These are phyloP conservation scores for Salisapilia sapeloensis DNA, from an alignment of 352 stramenopile species.

Conservation along the genomic window DNA sequence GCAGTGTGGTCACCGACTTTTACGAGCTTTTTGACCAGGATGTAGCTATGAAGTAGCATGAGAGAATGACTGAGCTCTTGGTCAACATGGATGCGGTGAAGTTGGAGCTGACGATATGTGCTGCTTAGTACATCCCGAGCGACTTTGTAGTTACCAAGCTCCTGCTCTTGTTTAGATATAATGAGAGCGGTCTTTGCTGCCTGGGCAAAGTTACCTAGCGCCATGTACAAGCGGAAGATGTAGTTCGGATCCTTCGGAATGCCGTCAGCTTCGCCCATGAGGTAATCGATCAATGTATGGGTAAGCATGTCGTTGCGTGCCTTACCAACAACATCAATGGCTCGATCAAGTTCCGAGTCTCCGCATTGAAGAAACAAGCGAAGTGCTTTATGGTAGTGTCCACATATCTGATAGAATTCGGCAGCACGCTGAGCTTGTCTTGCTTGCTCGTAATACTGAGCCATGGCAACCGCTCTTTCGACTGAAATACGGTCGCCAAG, in stretches of 20 bases:
- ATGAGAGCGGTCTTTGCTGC: conserved; percentile 89
- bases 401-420: conserved; percentile 81
- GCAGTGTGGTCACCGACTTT: conserved; percentile 71
- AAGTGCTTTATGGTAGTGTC: conserved; percentile 84
- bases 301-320: conserved; percentile 89
- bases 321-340: conserved; percentile 88
- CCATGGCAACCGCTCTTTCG: conserved; percentile 77
- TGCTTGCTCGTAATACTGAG: conserved; percentile 79
- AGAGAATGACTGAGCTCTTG: conserved; percentile 77
- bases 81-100: conserved; percentile 76
- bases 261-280: conserved; percentile 90
- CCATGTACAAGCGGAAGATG: conserved; percentile 91
- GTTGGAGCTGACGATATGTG: conserved; percentile 73
- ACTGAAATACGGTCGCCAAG: conserved; percentile 73
- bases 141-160: conserved; percentile 86
- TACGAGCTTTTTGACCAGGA: conserved; percentile 87
- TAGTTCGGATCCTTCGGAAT: conserved; percentile 90
- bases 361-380: conserved; percentile 82
- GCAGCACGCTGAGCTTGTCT: conserved; percentile 60
- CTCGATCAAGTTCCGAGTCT: conserved; percentile 67
- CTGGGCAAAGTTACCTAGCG: conserved; percentile 87
- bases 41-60: conserved; percentile 87
- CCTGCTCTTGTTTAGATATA: conserved; percentile 87
- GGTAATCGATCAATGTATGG: conserved; percentile 88
- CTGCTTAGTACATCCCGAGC: conserved; percentile 86